These are phyloP conservation scores for Cinnamomum chago DNA, from an alignment of 164 flowering plant genomes.

Conservation along the genomic window DNA sequence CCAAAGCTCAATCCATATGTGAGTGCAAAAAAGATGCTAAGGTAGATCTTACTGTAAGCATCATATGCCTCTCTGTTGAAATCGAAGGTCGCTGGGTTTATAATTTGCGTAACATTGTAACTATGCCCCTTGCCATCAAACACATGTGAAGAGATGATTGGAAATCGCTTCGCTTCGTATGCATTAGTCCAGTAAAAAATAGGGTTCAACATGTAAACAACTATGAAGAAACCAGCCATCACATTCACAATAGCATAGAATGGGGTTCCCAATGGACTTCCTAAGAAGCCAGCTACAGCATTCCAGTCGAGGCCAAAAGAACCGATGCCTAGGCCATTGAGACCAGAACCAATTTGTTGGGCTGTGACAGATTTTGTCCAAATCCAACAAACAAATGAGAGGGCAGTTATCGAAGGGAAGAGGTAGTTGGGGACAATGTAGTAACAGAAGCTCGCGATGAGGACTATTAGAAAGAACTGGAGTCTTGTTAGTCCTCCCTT, in stretches of 20 bases:
- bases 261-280: constrained; percentile 57
- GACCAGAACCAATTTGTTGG: constrained; percentile 57
- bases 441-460: constrained; percentile 44
- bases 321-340: constrained; percentile 53
- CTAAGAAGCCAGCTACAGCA: constrained; percentile 38
- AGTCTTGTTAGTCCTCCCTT: constrained; percentile 51
- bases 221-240: constrained; percentile 32
- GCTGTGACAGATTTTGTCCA: constrained; percentile 33
- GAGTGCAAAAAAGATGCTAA: constrained; percentile 40
- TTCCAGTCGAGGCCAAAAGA: constrained; percentile 59
- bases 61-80: constrained; percentile 36
- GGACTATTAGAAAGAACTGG: constrained; percentile 52
- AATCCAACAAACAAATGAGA: constrained; percentile 57
- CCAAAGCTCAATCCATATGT: constrained; percentile 54
- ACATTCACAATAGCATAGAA: constrained; percentile 41
- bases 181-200: constrained; percentile 49
- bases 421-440: constrained; percentile 29
- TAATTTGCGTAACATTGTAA: constrained; percentile 35
- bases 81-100: constrained; percentile 23
- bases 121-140: constrained; percentile 30
- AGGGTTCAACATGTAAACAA: constrained; percentile 37
- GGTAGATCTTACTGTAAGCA: constrained; percentile 38
- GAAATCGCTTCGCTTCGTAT: constrained; percentile 47
- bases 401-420: constrained; percentile 45
- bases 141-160: constrained; percentile 41